Evolutionary conservation across 805 yeast genomes (phyloP).

Genomic region (Sugiyamaella qingdaonensis): DNA sequence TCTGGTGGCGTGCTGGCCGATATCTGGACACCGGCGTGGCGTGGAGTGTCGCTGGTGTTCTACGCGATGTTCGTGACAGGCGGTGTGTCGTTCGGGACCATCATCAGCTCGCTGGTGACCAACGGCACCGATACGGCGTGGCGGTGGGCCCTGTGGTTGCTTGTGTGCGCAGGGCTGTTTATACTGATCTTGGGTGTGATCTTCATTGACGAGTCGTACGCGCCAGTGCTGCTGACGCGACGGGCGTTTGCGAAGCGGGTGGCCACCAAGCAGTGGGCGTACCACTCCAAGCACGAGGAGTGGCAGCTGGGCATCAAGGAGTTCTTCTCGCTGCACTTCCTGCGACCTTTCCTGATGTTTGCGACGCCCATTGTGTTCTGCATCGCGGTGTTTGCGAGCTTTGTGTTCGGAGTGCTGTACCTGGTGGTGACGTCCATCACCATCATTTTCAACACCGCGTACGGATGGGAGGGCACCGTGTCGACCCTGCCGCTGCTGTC

Average conservation of each 20-base stretch:
- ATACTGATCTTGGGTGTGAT: conserved; percentile 37
- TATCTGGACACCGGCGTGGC: conserved; percentile 43
- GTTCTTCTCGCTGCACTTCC: conserved; percentile 64
- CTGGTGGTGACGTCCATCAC: conserved; percentile 40
- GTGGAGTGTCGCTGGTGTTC: conserved; percentile 52
- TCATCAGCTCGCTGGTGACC: conserved; percentile 46
- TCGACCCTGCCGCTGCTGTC: conserved; percentile 34
- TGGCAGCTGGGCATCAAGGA: conserved; percentile 66
- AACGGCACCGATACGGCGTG: conserved; percentile 42
- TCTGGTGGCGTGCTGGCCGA: conserved; percentile 60
- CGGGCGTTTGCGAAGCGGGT: conserved; percentile 66
- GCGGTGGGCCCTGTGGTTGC: conserved; percentile 56
- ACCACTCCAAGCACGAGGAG: conserved; percentile 92
- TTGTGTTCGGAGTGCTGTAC: conserved; percentile 43
- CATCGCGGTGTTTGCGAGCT: conserved; percentile 40
- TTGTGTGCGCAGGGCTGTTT: conserved; percentile 41
- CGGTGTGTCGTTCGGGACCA: conserved; percentile 45
- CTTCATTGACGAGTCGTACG: conserved; percentile 37
- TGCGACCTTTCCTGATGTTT: conserved; percentile 76
- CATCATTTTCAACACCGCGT: conserved; percentile 29
- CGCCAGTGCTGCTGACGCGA: conserved; percentile 48
- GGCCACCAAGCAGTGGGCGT: conserved; percentile 75
- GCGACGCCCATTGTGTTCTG: conserved; percentile 44
- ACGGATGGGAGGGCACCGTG: conserved; percentile 33
- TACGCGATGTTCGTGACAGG: conserved; percentile 46